Evolutionary conservation across 2,329 filamentous ascomycete species (phyloP).

Genomic region (Albifimbria verrucaria): DNA sequence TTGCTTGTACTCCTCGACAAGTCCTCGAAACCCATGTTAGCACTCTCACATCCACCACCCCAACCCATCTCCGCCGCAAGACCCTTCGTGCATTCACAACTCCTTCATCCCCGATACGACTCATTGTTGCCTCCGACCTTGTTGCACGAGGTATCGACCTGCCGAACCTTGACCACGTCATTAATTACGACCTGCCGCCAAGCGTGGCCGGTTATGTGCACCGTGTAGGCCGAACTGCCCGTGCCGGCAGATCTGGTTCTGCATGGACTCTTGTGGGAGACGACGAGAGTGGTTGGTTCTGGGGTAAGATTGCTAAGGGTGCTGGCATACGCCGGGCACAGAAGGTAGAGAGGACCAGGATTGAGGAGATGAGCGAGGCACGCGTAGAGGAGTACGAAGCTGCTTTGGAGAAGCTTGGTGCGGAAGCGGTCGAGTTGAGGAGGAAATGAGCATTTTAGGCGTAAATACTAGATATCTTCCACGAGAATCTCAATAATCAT

Average conservation of each 20-base stretch:
- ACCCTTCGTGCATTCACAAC: constrained; percentile 66
- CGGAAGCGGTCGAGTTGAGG: constrained; percentile 47
- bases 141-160: constrained; percentile 88
- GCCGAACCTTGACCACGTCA: constrained; percentile 72
- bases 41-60: constrained; percentile 74
- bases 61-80: constrained; percentile 66
- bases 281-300: constrained; percentile 87
- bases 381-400: constrained; percentile 46
- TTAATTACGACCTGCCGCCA: constrained; percentile 90
- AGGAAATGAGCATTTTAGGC: constrained; percentile 15
- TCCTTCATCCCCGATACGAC: constrained; percentile 62
- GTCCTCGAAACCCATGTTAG: constrained; percentile 55
- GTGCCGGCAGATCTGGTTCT: constrained; percentile 70
- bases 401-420: constrained; percentile 60
- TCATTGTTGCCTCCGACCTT: constrained; percentile 90
- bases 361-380: constrained; percentile 46
- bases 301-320: constrained; percentile 70
- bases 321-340: constrained; percentile 41
- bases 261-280: constrained; percentile 87
- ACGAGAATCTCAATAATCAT: too few species aligned
- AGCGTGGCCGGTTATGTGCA: constrained; percentile 84
- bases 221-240: constrained; percentile 84
- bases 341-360: constrained; percentile 45
- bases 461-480: too few species aligned
- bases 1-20: constrained; percentile 69